phyloP scores from a whole-genome alignment of 129 eudicot species.

The Dittrichia graveolens region DNA sequence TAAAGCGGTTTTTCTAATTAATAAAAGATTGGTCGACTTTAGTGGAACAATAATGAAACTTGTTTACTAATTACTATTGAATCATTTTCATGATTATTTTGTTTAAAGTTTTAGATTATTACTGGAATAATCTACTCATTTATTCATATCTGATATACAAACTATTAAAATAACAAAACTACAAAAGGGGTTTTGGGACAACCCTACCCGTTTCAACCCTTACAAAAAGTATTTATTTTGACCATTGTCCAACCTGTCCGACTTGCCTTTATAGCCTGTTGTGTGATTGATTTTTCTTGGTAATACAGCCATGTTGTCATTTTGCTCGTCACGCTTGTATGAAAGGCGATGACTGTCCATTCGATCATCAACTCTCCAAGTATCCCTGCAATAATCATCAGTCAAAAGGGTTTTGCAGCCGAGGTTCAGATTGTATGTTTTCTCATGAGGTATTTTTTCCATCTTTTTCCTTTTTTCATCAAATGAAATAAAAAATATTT shows the following conservation, averaged over 20 bases:
- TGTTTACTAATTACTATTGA: too few species aligned
- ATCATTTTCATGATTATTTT: too few species aligned
- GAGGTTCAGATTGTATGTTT: slow-evolving; percentile 79
- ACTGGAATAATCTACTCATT: neutral
- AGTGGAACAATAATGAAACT: too few species aligned
- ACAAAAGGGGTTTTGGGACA: neutral
- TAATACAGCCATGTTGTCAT: slow-evolving; percentile 76
- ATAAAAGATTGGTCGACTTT: too few species aligned
- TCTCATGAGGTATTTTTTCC: slow-evolving; percentile 66
- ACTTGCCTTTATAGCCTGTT: neutral
- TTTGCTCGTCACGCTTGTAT: slow-evolving; percentile 86
- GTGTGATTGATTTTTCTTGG: slow-evolving; percentile 20
- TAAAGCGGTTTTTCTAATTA: too few species aligned
- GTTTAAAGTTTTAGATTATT: too few species aligned
- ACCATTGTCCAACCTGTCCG: too few species aligned
- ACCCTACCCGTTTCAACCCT: neutral
- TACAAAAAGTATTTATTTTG: neutral
- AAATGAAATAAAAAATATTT: neutral
- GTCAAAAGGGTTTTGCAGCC: slow-evolving; percentile 61
- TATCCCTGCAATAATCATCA: slow-evolving; percentile 66
- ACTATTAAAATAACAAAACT: too few species aligned
- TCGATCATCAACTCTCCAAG: slow-evolving; percentile 83
- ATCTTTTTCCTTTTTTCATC: neutral
- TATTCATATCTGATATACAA: too few species aligned
- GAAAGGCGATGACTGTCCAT: slow-evolving; percentile 94